phyloP scores from a whole-genome alignment of 163 green algal species.

The Dunaliella salina region DNA sequence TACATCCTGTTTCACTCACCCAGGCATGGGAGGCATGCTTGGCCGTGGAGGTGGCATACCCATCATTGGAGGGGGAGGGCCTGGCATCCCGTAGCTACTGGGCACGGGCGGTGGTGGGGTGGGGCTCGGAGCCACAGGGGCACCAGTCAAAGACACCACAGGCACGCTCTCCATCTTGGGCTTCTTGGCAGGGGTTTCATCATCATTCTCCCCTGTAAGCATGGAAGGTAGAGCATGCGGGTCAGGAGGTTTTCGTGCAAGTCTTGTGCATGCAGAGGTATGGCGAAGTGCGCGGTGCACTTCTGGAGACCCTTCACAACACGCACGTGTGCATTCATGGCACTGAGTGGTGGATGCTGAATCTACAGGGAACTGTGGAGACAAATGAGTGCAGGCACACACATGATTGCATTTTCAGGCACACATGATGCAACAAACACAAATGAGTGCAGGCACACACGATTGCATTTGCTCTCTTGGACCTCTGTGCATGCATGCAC shows the following conservation, averaged over 20 bases:
- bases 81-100: not conserved
- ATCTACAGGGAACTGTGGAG: no score
- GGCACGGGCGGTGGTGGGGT: slow-evolving; percentile 1
- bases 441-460: no score
- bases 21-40: slow-evolving; percentile 16
- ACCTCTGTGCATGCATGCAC: no score
- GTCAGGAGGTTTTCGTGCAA: not conserved
- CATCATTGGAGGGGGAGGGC: not conserved
- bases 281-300: no score
- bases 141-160: not conserved
- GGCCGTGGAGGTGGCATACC: slow-evolving; percentile 9
- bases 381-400: no score
- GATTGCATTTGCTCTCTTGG: no score
- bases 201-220: slow-evolving; percentile 9
- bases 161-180: not conserved
- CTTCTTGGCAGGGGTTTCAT: slow-evolving; percentile 24
- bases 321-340: not conserved
- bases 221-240: not conserved
- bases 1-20: not conserved
- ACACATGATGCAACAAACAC: no score
- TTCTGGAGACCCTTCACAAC: no score
- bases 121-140: slow-evolving; percentile 4
- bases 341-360: no score
- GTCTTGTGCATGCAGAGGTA: not conserved
- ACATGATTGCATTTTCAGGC: no score